Evolutionary conservation across 2,329 filamentous ascomycete genomes (phyloP), one percentile per base, ranked within the genome.

Genomic region (Neoarthrinium moseri): DNA sequence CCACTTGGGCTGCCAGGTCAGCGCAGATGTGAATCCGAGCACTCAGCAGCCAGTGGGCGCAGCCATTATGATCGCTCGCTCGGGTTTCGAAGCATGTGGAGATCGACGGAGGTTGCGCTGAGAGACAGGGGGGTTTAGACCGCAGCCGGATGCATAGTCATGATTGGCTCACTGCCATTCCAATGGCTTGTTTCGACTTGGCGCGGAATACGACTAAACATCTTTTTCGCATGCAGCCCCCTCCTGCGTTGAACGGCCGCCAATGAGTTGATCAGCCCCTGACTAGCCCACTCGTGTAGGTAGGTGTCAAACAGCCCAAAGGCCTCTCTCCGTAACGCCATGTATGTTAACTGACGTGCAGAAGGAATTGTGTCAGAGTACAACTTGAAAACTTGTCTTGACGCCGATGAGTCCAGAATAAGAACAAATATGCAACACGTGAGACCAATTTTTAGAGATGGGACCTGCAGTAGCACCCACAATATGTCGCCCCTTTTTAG

Each of bases 61-160:
- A 59, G 64, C 60, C 61, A 63, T 63, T 48, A 45, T 57, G 58
- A 58, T 62, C 52, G 56, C 52, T 51, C 55, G 56, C 56, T 55
- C 56, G 52, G n/a, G 60, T 65, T 70, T 68, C 62, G 68, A 69
- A 55, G 67, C 64, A 64, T 54, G 58, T 60, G 61, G 65, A 18
- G 37, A 63, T 62, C 56, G 55, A 48, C 52, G 54, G 53, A 62
- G 58, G 58, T 52, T 48, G 51, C 54, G 50, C 40, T 46, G 34
- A 44, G 47, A 50, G 42, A 32, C 51, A 48, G 51, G 49, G 46
- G 33, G 46, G 43, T 41, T 17, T 36, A 32, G 45, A 51, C 24
- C 35, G 43, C 22, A 49, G 35, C 33, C 17, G 32, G 22, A 18
- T 29, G 20, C 24, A 24, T 6, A 4, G 23, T 17, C n/a, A 22